Evolutionary conservation across 2,329 filamentous ascomycete species (phyloP).

Genomic region (Teratosphaeria viscida): DNA sequence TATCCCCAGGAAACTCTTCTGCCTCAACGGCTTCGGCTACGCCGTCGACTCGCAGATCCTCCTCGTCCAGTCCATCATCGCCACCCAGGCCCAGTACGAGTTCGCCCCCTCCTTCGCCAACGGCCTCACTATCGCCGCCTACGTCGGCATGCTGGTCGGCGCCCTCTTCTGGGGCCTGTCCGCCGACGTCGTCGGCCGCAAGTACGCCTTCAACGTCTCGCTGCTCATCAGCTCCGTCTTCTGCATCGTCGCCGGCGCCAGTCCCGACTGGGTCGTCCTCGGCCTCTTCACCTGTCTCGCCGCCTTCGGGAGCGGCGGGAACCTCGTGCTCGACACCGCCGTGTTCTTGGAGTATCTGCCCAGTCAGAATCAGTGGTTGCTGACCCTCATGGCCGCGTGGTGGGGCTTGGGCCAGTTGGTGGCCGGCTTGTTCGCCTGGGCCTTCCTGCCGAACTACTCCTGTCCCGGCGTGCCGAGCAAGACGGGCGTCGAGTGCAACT

Average conservation of each 20-base stretch:
- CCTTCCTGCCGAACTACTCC: conserved; percentile 40
- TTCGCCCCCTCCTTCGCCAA: conserved; percentile 44
- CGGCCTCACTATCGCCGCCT: conserved; percentile 52
- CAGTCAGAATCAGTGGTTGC: conserved; percentile 51
- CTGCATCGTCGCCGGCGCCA: conserved; percentile 54
- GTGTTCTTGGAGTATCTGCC: conserved; percentile 50
- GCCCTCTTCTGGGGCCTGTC: conserved; percentile 59
- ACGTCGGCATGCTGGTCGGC: conserved; percentile 43
- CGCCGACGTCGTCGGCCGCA: conserved; percentile 58
- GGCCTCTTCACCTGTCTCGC: conserved; percentile 53
- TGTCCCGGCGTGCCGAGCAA: conserved; percentile 30
- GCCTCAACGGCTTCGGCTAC: conserved; percentile 53
- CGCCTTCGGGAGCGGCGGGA: conserved; percentile 55
- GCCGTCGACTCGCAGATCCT: conserved; percentile 48
- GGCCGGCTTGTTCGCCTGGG: conserved; percentile 46
- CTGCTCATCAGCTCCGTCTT: conserved; percentile 54
- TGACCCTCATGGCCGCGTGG: conserved; percentile 52
- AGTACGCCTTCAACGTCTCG: conserved; percentile 48
- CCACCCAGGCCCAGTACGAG: conserved; percentile 47
- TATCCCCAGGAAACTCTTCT: conserved; percentile 39
- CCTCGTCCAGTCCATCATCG: conserved; percentile 54
- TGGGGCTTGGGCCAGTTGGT: conserved; percentile 44
- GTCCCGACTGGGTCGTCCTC: conserved; percentile 56
- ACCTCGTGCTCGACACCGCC: conserved; percentile 53
- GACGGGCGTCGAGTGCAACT: conserved; percentile 36